phyloP scores from a whole-genome alignment of 257 asterid genomes.

The Mitragyna speciosa region DNA sequence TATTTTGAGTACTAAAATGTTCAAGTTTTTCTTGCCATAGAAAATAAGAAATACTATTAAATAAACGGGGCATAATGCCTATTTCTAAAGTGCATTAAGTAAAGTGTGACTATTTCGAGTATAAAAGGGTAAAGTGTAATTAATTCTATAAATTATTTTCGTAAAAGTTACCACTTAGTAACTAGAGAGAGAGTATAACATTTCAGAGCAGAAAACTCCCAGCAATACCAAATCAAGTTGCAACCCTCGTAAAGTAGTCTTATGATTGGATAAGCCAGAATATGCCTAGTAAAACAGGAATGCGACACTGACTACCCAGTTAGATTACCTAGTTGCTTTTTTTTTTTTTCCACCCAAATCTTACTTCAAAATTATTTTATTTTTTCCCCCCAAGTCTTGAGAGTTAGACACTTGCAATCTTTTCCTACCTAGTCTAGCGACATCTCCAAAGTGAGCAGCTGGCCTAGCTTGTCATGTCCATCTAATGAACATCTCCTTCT shows the following conservation, averaged over 20 bases:
- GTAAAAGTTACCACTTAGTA: background rate
- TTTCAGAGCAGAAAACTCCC: background rate
- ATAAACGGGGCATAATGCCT: too few species aligned
- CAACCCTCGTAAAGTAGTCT: background rate
- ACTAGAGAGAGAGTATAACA: background rate
- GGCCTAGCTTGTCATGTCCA: background rate
- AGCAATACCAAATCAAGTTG: background rate
- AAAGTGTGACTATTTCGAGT: too few species aligned
- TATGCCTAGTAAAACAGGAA: background rate
- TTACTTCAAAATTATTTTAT: background rate
- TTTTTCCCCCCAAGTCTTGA: background rate
- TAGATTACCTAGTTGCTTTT: background rate
- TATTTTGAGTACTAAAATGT: too few species aligned
- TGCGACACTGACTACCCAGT: constrained; percentile 11
- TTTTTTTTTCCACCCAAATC: background rate
- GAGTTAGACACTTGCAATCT: background rate
- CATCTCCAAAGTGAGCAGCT: constrained; percentile 9
- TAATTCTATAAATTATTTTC: background rate
- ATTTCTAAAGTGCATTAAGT: too few species aligned
- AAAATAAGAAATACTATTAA: too few species aligned
- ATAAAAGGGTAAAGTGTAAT: too few species aligned
- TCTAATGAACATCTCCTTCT: too few species aligned
- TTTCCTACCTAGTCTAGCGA: background rate
- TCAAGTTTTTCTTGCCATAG: too few species aligned
- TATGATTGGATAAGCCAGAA: background rate